Conservation (phyloP, 192 early-diverging fungal species). For the Coemansia sp. region DNA sequence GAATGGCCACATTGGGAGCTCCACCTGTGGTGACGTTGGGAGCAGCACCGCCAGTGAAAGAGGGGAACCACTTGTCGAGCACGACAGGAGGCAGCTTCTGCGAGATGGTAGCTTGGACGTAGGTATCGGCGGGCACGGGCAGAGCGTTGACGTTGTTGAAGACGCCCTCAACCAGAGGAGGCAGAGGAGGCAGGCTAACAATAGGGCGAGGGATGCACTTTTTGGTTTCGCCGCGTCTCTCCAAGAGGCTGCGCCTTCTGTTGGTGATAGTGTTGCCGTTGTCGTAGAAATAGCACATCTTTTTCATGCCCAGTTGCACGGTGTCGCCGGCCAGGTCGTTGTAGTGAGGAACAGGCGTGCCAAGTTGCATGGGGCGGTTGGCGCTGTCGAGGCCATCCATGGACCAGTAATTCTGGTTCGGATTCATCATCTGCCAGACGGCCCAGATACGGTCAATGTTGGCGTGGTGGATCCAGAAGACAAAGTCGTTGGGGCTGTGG, state of each 20-base stretch:
- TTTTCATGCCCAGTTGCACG: constrained; percentile 35
- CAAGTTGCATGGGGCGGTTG: constrained; percentile 16
- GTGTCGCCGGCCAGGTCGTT: constrained; percentile 24
- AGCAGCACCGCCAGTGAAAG: constrained; percentile 2
- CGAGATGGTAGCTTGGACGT: constrained; percentile 28
- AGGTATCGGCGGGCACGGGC: constrained; percentile 20
- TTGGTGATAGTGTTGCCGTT: constrained; percentile 26
- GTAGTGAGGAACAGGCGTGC: constrained; percentile 25
- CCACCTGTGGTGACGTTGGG: background rate
- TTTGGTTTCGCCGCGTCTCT: constrained; percentile 30
- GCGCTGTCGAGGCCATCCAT: constrained; percentile 25
- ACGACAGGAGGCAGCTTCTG: constrained; percentile 18
- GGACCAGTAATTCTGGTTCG: constrained; percentile 41
- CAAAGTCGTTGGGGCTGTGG: constrained; percentile 55
- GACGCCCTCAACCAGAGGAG: constrained; percentile 36
- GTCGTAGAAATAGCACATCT: constrained; percentile 54
- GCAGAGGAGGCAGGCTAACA: background rate
- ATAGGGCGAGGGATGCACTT: constrained; percentile 43
- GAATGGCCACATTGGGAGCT: background rate
- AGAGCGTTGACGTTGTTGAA: constrained; percentile 35
- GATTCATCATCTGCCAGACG: constrained; percentile 54
- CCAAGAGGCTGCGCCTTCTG: constrained; percentile 9
- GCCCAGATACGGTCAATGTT: constrained; percentile 55
- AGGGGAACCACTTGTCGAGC: constrained; percentile 54
- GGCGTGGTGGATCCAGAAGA: constrained; percentile 57